Conservation (phyloP, 1,284 basidiomycete genomes). For the Rhodotorula sp. region DNA sequence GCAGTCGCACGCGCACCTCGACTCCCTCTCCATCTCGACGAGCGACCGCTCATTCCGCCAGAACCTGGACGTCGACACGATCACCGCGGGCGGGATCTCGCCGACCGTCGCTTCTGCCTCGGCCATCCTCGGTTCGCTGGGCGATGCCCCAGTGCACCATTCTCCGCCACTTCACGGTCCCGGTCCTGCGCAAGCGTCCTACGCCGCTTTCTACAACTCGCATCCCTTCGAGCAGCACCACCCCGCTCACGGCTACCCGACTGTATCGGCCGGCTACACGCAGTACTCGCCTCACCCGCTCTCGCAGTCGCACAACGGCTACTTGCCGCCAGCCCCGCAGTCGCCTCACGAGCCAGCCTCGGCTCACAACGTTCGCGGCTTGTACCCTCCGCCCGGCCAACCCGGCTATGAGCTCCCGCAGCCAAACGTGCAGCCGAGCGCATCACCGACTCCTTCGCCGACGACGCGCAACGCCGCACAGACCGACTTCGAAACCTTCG, state of each 20-base stretch:
- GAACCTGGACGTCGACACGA: constrained; percentile 15
- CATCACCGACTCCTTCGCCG: not conserved
- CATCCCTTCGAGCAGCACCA: not conserved
- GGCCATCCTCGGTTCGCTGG: constrained; percentile 38
- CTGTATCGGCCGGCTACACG: not conserved
- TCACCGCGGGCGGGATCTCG: constrained; percentile 25
- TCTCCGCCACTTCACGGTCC: not conserved
- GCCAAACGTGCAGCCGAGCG: no score
- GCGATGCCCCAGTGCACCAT: not conserved
- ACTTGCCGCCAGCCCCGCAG: not conserved
- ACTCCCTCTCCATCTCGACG: constrained; percentile 28
- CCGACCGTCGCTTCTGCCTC: constrained; percentile 40
- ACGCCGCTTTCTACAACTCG: constrained; percentile 15
- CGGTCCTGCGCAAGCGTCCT: not conserved
- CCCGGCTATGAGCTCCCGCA: not conserved
- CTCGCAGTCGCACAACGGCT: constrained; percentile 8
- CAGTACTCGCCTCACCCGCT: constrained; percentile 8
- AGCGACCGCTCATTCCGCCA: constrained; percentile 2
- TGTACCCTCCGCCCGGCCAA: not conserved
- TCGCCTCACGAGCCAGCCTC: constrained; percentile 1
- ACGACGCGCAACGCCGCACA: not conserved
- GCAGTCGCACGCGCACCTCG: not conserved
- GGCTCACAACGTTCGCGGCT: not conserved
- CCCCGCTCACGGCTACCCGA: not conserved
- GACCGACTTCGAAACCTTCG: not conserved